Base-by-base conservation (phyloP, 805 yeast species). In the Barnettozyma siamensis region DNA sequence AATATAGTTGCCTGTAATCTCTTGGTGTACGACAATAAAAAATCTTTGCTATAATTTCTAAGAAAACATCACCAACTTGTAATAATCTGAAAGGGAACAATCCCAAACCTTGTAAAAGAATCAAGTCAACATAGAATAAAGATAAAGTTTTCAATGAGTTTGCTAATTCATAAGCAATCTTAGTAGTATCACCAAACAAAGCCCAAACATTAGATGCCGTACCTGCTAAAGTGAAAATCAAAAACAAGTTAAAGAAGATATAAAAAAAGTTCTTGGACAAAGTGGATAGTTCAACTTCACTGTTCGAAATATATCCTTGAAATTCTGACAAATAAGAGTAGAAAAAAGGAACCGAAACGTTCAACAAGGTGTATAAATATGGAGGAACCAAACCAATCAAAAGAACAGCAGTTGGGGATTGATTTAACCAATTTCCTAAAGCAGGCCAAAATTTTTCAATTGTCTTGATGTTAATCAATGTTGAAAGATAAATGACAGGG, bases 251-350 rank as follows among this genome's bases (percentile, higher is more conserved):
- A 49, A 91, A 94, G 63, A 93, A 93, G 31, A 89, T 83, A 62
- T 88, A 93, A 59, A 93, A 89, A 64, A 91, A 91, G 65, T 93
- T 93, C 64, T 93, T 91, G 19, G 94, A 80, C 3, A 91, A 88
- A 15, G 88, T 76, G 0, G 96, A 84, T n/a, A 88, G 66, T 60
- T 91, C 98, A 48, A 85, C 95, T 53, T 93, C 98, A 33, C 95
- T 88, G 53, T 83, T 80, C 6, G 97, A 88, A 0, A 94, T 79
- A 54, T 78, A 86, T 0, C 99, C 98, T 66, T 91, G 98, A 82
- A 37, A 89, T 65, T 31, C 43, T 16, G 39, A 43, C 33, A 40
- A 33, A 72, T 82, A 86, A 33, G 84, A 84, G 57, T 87, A 89
- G 40, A 91, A 70, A 57, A 80, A 89, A 2, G 99, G 99, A 49